Conservation (phyloP, 2,329 filamentous ascomycete genomes). For the Talaromyces pinophilus region DNA sequence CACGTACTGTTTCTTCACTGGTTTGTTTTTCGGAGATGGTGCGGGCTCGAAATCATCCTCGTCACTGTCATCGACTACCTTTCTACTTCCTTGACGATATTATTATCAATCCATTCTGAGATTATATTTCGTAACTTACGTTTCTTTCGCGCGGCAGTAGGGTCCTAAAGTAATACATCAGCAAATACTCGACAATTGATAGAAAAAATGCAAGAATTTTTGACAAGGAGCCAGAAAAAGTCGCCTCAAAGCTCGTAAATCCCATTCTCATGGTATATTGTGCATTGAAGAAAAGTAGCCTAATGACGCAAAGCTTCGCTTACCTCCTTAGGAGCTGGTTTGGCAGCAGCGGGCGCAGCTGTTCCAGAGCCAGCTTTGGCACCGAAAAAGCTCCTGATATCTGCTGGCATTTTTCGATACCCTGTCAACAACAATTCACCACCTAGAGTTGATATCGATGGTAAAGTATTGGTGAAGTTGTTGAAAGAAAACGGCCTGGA, state of each 20-base stretch:
- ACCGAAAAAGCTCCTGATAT: conserved; percentile 90
- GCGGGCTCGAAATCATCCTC: conserved; percentile 62
- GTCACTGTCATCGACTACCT: conserved; percentile 77
- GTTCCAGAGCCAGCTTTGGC: conserved; percentile 66
- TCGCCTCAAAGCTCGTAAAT: no score
- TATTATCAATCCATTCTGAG: not conserved
- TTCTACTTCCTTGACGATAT: conserved; percentile 53
- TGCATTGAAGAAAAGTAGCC: conserved; percentile 10
- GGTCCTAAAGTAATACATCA: conserved; percentile 17
- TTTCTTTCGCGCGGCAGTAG: conserved; percentile 23
- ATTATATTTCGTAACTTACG: conserved; percentile 5
- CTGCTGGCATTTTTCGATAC: conserved; percentile 69
- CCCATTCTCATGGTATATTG: not conserved
- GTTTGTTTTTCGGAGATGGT: conserved; percentile 40
- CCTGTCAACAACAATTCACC: not conserved
- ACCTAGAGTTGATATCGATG: not conserved
- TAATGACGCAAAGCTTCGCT: conserved; percentile 27
- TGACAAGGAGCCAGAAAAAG: no score
- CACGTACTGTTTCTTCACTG: conserved; percentile 53
- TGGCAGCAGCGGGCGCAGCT: conserved; percentile 45
- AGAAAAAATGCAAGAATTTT: not conserved
- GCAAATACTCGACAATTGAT: conserved; percentile 6
- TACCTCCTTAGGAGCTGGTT: conserved; percentile 49
- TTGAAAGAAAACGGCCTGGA: conserved; percentile 2
- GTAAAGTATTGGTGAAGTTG: not conserved